Conservation (phyloP, 306 rosid genomes). For the Rosa chinensis region DNA sequence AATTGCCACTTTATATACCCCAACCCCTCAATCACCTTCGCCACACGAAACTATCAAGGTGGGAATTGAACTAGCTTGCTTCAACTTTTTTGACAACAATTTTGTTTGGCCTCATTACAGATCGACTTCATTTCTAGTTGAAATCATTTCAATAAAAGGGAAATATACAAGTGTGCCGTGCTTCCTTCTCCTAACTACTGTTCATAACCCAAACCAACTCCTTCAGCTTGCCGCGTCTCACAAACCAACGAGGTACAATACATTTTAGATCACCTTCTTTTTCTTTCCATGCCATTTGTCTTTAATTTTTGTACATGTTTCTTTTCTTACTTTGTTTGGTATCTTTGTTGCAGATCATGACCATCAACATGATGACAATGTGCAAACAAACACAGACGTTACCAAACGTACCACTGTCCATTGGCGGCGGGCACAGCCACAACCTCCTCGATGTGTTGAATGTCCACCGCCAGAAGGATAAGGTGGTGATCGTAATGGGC, state of each 20-base stretch:
- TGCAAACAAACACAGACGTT: constrained; percentile 42
- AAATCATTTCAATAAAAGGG: constrained; percentile 1
- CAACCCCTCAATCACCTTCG: not conserved
- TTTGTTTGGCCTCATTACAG: not conserved
- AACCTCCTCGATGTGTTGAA: constrained; percentile 29
- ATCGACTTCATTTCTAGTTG: not conserved
- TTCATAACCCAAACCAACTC: not conserved
- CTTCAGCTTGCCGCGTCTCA: constrained; percentile 20
- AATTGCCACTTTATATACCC: constrained; percentile 19
- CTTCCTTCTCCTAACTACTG: not conserved
- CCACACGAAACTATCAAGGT: constrained; percentile 13
- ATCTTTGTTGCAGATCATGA: not conserved
- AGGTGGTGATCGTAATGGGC: constrained; percentile 77
- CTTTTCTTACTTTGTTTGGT: not conserved
- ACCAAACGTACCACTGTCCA: constrained; percentile 30
- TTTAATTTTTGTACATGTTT: not conserved
- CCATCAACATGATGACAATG: constrained; percentile 28
- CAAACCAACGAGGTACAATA: not conserved
- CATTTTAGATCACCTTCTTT: too few species aligned
- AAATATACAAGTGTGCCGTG: not conserved
- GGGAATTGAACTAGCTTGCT: not conserved
- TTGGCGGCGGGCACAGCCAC: constrained; percentile 22
- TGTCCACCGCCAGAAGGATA: constrained; percentile 49
- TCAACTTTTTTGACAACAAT: not conserved
- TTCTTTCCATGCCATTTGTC: not conserved